Evolutionary conservation across 371 early-diverging fungal genomes (phyloP).

Genomic region (Mucor plumbeus): DNA sequence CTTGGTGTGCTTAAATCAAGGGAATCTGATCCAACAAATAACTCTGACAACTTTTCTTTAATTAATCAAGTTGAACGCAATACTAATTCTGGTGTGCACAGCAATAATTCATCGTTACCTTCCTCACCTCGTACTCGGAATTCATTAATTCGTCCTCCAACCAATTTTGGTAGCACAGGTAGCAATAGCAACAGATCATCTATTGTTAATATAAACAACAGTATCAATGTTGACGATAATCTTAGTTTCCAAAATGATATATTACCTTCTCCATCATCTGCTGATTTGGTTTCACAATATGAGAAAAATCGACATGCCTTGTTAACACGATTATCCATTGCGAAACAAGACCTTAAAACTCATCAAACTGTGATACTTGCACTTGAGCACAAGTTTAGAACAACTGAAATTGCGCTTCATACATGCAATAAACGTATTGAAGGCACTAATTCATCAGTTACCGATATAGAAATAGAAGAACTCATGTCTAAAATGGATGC

Average conservation of each 20-base stretch:
- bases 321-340: constrained; percentile 17
- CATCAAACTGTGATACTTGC: constrained; percentile 13
- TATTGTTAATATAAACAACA: not conserved
- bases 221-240: not conserved
- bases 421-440: constrained; percentile 20
- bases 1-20: constrained; percentile 15
- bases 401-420: constrained; percentile 12
- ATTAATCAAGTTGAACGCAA: not conserved
- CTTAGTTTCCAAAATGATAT: not conserved
- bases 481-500: constrained; percentile 35
- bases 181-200: not conserved
- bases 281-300: constrained; percentile 11
- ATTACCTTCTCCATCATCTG: constrained; percentile 3
- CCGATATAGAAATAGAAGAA: constrained; percentile 32
- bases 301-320: constrained; percentile 27
- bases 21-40: constrained; percentile 1
- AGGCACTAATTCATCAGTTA: constrained; percentile 9
- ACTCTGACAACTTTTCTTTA: not conserved
- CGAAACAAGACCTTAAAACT: constrained; percentile 21
- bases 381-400: constrained; percentile 25
- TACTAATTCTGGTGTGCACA: not conserved
- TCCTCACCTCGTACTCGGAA: constrained; percentile 10
- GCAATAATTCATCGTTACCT: constrained; percentile 8
- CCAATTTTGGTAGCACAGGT: constrained; percentile 9
- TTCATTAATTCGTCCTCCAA: constrained; percentile 26